These are phyloP conservation scores for Zychaea mexicana DNA, from an alignment of 371 early-diverging fungal genomes.

Conservation along the genomic window DNA sequence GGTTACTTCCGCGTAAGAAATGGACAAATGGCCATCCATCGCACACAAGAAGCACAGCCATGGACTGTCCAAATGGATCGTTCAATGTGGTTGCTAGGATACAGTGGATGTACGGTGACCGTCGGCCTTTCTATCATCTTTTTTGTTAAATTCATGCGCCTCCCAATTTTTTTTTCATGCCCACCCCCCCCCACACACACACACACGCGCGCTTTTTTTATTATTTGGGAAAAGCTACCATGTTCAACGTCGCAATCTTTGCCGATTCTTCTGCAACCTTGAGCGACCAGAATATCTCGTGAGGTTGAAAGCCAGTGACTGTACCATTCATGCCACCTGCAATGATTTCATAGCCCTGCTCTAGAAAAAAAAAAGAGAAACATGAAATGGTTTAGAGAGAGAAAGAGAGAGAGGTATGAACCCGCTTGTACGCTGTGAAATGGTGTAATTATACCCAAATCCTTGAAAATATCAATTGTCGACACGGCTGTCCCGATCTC, in stretches of 20 bases:
- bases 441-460: constrained; percentile 37
- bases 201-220: too few relatives aligned
- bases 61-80: constrained; percentile 35
- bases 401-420: too few relatives aligned
- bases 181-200: too few relatives aligned
- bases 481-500: constrained; percentile 39
- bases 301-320: constrained; percentile 46
- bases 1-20: constrained; percentile 37
- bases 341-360: constrained; percentile 47
- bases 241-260: constrained; percentile 22
- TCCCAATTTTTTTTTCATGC: too few relatives aligned
- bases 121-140: constrained; percentile 30
- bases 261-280: constrained; percentile 44
- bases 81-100: constrained; percentile 34
- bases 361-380: too few relatives aligned
- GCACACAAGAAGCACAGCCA: constrained; percentile 42
- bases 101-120: constrained; percentile 38
- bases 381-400: too few relatives aligned
- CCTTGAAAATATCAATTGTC: constrained; percentile 37
- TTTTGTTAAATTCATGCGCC: too few relatives aligned
- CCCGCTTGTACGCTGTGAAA: too few relatives aligned
- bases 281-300: constrained; percentile 45
- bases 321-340: constrained; percentile 47
- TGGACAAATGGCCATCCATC: constrained; percentile 48
- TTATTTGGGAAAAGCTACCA: too few relatives aligned